phyloP scores from a whole-genome alignment of 2,329 filamentous ascomycete species.

The Fusarium goolgardi region DNA sequence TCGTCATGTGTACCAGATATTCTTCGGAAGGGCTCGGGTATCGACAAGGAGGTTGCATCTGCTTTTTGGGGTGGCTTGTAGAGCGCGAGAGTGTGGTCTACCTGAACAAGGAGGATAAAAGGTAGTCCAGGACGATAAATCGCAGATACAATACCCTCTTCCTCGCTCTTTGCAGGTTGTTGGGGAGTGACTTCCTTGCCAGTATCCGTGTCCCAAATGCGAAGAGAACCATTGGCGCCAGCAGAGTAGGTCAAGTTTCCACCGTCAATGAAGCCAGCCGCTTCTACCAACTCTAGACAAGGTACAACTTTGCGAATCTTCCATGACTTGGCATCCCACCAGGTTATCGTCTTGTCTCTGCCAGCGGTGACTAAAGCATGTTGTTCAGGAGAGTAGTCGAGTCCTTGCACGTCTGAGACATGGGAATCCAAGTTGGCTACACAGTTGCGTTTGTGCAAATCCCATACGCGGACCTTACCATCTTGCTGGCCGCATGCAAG shows the following conservation, averaged over 20 bases:
- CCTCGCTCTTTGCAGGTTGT: slow-evolving; percentile 70
- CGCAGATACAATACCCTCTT: slow-evolving; percentile 76
- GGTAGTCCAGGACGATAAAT: slow-evolving; percentile 73
- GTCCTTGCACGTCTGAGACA: slow-evolving; percentile 89
- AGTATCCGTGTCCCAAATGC: slow-evolving; percentile 83
- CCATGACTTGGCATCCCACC: slow-evolving; percentile 92
- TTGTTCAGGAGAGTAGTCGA: slow-evolving; percentile 82
- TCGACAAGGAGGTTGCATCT: slow-evolving; percentile 51
- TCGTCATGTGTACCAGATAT: slow-evolving; percentile 98
- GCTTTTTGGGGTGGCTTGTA: slow-evolving; percentile 65
- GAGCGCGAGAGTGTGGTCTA: slow-evolving; percentile 87
- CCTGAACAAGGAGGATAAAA: slow-evolving; percentile 84
- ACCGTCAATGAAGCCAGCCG: slow-evolving; percentile 79
- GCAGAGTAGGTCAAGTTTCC: slow-evolving; percentile 83
- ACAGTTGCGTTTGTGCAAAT: slow-evolving; percentile 84
- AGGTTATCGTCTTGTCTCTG: slow-evolving; percentile 91
- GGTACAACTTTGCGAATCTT: slow-evolving; percentile 83
- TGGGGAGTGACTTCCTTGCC: slow-evolving; percentile 84
- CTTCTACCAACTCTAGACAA: slow-evolving; percentile 86
- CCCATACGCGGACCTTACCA: slow-evolving; percentile 91
- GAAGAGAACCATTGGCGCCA: slow-evolving; percentile 83
- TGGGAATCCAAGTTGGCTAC: slow-evolving; percentile 87
- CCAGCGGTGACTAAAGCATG: slow-evolving; percentile 84
- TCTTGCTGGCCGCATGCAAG: slow-evolving; percentile 94
- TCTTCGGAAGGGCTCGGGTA: slow-evolving; percentile 71